These are phyloP conservation scores for Pseudomonodictys pantanalensis DNA, from an alignment of 495 filamentous ascomycete species.

Conservation along the genomic window DNA sequence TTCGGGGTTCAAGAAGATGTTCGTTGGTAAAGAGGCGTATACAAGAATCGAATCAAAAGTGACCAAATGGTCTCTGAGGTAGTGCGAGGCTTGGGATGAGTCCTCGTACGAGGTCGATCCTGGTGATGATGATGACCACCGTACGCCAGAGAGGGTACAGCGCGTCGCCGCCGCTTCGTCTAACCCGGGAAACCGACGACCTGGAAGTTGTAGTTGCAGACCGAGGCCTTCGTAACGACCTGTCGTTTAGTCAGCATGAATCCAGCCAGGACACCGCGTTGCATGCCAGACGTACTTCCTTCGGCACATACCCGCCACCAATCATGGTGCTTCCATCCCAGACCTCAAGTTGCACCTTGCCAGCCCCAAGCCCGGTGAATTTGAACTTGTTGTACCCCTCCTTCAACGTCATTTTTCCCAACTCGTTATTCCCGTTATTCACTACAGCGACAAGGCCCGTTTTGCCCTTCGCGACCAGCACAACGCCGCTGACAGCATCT, in stretches of 20 bases:
- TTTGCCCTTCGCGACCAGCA: slow-evolving; percentile 12
- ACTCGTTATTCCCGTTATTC: slow-evolving; percentile 8
- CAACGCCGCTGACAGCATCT: slow-evolving; percentile 17
- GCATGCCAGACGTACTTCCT: too few relatives aligned
- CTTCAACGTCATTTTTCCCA: slow-evolving; percentile 1
- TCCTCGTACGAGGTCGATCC: too few relatives aligned
- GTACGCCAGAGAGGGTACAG: too few relatives aligned
- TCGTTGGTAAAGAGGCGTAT: too few relatives aligned
- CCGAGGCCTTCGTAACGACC: background rate
- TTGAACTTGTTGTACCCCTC: slow-evolving; percentile 25
- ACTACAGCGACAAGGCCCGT: slow-evolving; percentile 12
- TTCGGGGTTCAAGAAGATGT: too few relatives aligned
- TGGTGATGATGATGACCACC: too few relatives aligned
- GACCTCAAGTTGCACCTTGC: slow-evolving; percentile 24
- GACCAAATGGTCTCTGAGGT: too few relatives aligned
- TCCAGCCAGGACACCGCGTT: too few relatives aligned
- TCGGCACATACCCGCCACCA: slow-evolving; percentile 15
- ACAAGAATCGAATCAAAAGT: too few relatives aligned
- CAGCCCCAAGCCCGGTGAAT: slow-evolving; percentile 2
- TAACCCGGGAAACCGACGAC: slow-evolving; percentile 10
- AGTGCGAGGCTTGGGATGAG: too few relatives aligned
- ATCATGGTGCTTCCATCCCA: slow-evolving; percentile 24
- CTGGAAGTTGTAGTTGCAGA: slow-evolving; percentile 17
- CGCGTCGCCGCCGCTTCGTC: too few relatives aligned
- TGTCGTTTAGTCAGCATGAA: too few relatives aligned